Evolutionary conservation across 1,284 basidiomycete species (phyloP).

Genomic region (Trametes versicolor): DNA sequence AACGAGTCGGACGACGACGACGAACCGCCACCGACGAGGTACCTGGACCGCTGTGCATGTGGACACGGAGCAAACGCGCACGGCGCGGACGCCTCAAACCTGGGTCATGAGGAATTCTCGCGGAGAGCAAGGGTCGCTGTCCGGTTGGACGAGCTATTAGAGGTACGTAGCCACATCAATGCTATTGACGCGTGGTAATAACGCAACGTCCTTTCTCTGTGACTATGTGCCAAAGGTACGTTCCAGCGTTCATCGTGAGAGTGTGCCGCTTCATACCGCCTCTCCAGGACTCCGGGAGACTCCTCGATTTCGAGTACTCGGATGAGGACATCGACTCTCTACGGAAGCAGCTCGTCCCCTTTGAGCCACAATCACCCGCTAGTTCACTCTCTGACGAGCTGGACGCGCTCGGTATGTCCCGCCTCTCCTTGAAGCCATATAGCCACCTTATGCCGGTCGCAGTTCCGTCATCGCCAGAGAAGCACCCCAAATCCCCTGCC

Average conservation of each 20-base stretch:
- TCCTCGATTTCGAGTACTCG: conserved; percentile 82
- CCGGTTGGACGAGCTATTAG: conserved; percentile 85
- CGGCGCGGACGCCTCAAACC: conserved; percentile 67
- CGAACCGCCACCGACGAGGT: conserved; percentile 47
- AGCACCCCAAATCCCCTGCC: conserved; percentile 59
- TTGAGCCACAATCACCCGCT: conserved; percentile 53
- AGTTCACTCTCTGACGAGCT: conserved; percentile 49
- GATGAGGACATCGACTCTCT: conserved; percentile 77
- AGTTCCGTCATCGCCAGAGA: conserved; percentile 47
- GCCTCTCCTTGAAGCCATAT: conserved; percentile 7
- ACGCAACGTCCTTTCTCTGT: not conserved
- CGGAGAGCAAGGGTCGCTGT: conserved; percentile 83
- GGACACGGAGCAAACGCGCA: conserved; percentile 78
- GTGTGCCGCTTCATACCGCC: conserved; percentile 10
- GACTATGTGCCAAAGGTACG: not conserved
- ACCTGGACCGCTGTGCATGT: conserved; percentile 78
- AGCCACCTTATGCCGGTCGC: conserved; percentile 15
- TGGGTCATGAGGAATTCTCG: conserved; percentile 69
- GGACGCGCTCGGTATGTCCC: conserved; percentile 46
- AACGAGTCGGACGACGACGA: conserved; percentile 70
- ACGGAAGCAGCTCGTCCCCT: conserved; percentile 73
- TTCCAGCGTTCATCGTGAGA: not conserved
- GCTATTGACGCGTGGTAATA: conserved; percentile 5
- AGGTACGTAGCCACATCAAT: conserved; percentile 58
- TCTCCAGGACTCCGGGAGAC: conserved; percentile 73